Conservation (phyloP, 2,329 filamentous ascomycete species). For the Sporothrix inflata region DNA sequence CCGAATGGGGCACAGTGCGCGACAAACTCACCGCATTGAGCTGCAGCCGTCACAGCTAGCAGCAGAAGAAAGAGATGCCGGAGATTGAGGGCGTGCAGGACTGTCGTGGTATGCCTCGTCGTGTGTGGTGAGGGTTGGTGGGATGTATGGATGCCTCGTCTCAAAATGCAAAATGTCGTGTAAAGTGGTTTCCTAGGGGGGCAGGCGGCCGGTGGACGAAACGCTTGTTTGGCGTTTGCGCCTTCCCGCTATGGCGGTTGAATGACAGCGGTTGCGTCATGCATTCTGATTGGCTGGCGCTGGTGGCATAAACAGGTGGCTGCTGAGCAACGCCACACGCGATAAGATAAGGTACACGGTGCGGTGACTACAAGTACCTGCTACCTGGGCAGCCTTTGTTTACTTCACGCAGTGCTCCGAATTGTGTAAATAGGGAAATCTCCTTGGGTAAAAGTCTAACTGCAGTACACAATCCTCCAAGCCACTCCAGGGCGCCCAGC, state of each 20-base stretch:
- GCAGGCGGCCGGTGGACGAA: neutral
- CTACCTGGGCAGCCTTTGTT: neutral
- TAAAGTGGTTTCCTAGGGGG: slow-evolving; percentile 24
- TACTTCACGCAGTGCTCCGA: slow-evolving; percentile 9
- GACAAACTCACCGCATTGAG: slow-evolving; percentile 24
- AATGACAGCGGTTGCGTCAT: slow-evolving; percentile 2
- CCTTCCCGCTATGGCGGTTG: slow-evolving; percentile 1
- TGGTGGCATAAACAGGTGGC: slow-evolving; percentile 28
- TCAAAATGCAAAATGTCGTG: slow-evolving; percentile 7
- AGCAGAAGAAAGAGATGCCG: neutral
- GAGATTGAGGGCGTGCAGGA: neutral
- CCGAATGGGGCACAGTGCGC: neutral
- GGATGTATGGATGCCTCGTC: slow-evolving; percentile 17
- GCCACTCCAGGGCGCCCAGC: neutral
- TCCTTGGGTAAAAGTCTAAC: neutral
- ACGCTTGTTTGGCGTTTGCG: slow-evolving; percentile 19
- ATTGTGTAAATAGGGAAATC: neutral
- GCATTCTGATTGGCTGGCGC: slow-evolving; percentile 23
- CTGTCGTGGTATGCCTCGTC: neutral
- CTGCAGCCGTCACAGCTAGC: neutral
- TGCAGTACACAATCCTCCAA: neutral
- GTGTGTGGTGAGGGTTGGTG: neutral
- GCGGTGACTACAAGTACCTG: slow-evolving; percentile 14
- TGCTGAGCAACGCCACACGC: slow-evolving; percentile 29
- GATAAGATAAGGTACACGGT: slow-evolving; percentile 27